These are phyloP conservation scores for Phycomyces nitens DNA, from an alignment of 192 early-diverging fungal genomes.

Conservation along the genomic window DNA sequence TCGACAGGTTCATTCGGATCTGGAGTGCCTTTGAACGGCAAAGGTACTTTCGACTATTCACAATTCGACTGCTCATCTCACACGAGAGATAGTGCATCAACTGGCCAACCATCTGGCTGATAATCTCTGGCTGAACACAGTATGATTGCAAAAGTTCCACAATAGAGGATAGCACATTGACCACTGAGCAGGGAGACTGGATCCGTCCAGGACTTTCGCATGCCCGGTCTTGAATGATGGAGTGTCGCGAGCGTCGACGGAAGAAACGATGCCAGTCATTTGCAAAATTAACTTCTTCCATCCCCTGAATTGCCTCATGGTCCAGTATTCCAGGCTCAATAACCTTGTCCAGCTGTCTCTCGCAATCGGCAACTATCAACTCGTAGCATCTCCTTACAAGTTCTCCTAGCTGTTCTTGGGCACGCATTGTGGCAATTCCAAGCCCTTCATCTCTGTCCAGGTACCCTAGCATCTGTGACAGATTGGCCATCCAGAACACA, in stretches of 20 bases:
- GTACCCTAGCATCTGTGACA: constrained; percentile 74
- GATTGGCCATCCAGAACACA: constrained; percentile 85
- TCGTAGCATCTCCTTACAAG: constrained; percentile 67
- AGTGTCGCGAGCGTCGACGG: constrained; percentile 17
- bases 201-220: constrained; percentile 1
- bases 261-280: constrained; percentile 54
- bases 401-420: constrained; percentile 76
- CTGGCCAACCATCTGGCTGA: constrained; percentile 70
- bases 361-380: constrained; percentile 56
- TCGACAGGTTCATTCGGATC: constrained; percentile 78
- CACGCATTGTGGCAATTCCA: constrained; percentile 55
- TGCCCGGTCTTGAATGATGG: neutral
- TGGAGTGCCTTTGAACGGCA: constrained; percentile 80
- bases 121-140: constrained; percentile 69
- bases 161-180: constrained; percentile 60
- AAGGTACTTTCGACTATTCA: constrained; percentile 67
- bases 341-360: constrained; percentile 62
- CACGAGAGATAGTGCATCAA: constrained; percentile 73
- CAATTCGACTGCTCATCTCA: constrained; percentile 81
- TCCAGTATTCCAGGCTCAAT: constrained; percentile 65
- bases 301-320: constrained; percentile 63
- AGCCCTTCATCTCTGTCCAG: constrained; percentile 81
- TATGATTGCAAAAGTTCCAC: constrained; percentile 62
- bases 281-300: constrained; percentile 56
- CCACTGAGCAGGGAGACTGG: constrained; percentile 63